Base-by-base conservation (phyloP, 345 rosid genomes). In the Psidium guajava region DNA sequence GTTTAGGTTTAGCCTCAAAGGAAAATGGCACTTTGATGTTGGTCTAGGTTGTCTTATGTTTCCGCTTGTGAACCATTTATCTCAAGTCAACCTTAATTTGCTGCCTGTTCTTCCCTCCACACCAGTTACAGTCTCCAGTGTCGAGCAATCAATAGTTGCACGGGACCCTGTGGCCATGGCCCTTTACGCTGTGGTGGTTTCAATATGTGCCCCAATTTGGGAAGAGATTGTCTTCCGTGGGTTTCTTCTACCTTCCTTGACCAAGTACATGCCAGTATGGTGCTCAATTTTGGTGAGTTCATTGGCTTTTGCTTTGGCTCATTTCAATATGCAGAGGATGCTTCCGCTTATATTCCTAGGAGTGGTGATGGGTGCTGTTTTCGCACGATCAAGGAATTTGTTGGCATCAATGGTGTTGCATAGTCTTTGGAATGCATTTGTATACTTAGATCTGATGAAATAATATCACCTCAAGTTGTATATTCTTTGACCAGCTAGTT, bases 211-310 rank as follows among this genome's bases (percentile, higher is more conserved):
- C 81, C 92, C 93, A 15, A 27, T 90, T 13, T 93, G 94, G 92
- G 91, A 90, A 87, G 96, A 92, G 86, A 91, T 91, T 64, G 90
- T 92, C 56, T 93, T 90, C 75, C 86, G 90, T 53, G 93, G 94
- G 27, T 91, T 91, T 81, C 94, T 88, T 55, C 93, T 90, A 54
- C 96, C 92, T 22, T 91, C 91, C 32, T 89, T 92, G 89, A 91
- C 92, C 75, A 87, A 90, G 82, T 92, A 89, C 86, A 90, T 91
- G 93, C 93, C 93, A 3, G 89, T 87, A 9, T 89, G 93, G 91
- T 87, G 91, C 84, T 91, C 92, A 25, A 87, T 92, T 86, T 90
- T 92, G 83, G 86, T 89, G 85, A 94, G 91, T 82, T 88, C 91
- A 21, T 58, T 92, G 25, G 94, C 90, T 52, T 92, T 89, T 89